Evolutionary conservation across 2,329 filamentous ascomycete genomes (phyloP).

Genomic region (Xylariaceae sp.): DNA sequence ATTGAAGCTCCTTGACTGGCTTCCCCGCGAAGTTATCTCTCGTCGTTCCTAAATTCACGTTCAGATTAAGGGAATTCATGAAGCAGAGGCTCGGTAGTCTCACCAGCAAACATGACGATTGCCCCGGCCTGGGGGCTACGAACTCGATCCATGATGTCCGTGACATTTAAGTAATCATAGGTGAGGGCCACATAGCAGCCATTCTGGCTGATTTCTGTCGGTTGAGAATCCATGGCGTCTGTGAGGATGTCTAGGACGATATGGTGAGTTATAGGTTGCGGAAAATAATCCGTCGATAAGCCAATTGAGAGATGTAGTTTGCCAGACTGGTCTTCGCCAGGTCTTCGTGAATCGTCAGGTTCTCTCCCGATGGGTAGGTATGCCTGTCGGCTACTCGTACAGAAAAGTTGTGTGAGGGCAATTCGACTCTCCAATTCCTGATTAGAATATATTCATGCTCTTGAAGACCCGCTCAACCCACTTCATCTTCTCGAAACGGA

Average conservation of each 20-base stretch:
- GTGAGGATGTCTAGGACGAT: background rate
- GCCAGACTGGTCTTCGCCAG: too few relatives aligned
- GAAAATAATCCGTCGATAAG: background rate
- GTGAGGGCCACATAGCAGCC: conserved; percentile 66
- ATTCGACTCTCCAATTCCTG: too few relatives aligned
- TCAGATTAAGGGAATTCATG: conserved; percentile 6
- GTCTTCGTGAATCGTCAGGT: too few relatives aligned
- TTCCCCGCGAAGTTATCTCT: conserved; percentile 67
- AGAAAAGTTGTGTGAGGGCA: too few relatives aligned
- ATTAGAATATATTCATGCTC: too few relatives aligned
- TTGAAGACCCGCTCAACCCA: too few relatives aligned
- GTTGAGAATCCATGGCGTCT: conserved; percentile 24
- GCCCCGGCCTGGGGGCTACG: conserved; percentile 69
- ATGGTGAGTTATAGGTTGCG: background rate
- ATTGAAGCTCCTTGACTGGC: conserved; percentile 68
- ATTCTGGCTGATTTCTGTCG: conserved; percentile 42
- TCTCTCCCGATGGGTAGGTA: too few relatives aligned
- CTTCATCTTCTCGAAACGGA: too few relatives aligned
- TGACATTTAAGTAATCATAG: conserved; percentile 52
- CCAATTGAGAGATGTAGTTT: too few relatives aligned
- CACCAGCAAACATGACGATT: conserved; percentile 71
- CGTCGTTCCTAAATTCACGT: conserved; percentile 57
- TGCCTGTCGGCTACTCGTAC: too few relatives aligned
- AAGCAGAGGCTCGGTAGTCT: conserved; percentile 1
- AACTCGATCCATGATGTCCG: conserved; percentile 58